phyloP scores from a whole-genome alignment of 768 basidiomycete genomes.

The Gautieria morchelliformis region DNA sequence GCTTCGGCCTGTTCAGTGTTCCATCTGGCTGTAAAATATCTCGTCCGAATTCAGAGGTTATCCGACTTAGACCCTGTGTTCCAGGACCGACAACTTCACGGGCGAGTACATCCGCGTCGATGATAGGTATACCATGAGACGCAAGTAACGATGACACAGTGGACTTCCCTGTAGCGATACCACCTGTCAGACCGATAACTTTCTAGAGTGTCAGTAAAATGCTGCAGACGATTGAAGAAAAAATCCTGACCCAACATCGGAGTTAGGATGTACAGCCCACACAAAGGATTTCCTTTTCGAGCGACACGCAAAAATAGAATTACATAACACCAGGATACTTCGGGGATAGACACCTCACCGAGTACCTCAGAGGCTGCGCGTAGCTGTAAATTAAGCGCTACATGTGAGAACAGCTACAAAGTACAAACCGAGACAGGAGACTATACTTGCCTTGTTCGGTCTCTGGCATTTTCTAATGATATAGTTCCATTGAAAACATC shows the following conservation, averaged over 20 bases:
- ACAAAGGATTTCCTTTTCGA: too few relatives aligned
- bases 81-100: constrained; percentile 81
- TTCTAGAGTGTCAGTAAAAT: neutral
- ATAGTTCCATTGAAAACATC: too few relatives aligned
- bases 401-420: too few relatives aligned
- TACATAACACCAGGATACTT: too few relatives aligned
- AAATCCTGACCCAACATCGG: constrained; percentile 1
- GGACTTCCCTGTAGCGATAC: constrained; percentile 95
- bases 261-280: too few relatives aligned
- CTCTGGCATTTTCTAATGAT: too few relatives aligned
- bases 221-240: neutral
- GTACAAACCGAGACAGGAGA: too few relatives aligned
- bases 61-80: constrained; percentile 57
- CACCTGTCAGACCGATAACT: constrained; percentile 95
- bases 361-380: too few relatives aligned
- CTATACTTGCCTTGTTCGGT: too few relatives aligned
- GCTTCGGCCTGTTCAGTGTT: constrained; percentile 67
- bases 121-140: constrained; percentile 60
- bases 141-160: constrained; percentile 73
- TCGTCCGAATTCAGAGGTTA: constrained; percentile 62
- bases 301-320: too few relatives aligned
- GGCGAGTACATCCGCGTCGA: constrained; percentile 89
- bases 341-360: too few relatives aligned
- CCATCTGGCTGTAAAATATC: constrained; percentile 61
- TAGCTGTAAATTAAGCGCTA: too few relatives aligned